Percentiles rank a stretch among this genome's conserved stretches.
Conservation (phyloP, 73 alveolate genomes). For the Paramecium primaurelia region DNA sequence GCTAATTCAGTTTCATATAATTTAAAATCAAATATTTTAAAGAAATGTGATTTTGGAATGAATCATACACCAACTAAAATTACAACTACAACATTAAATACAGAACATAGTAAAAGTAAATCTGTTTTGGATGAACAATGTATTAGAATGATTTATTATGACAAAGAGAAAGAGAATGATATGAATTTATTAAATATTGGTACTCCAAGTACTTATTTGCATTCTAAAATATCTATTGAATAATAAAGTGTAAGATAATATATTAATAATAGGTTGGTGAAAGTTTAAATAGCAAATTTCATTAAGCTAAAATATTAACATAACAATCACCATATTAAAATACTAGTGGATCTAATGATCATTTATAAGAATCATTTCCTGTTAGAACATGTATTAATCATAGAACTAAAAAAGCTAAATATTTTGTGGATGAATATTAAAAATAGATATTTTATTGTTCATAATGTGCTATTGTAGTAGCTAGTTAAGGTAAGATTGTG, state of each 20-base stretch:
- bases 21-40: neutral
- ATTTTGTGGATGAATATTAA: neutral
- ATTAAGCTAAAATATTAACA: neutral
- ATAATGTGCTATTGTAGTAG: neutral
- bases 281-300: neutral
- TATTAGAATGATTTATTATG: neutral
- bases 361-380: constrained; percentile 37
- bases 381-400: neutral
- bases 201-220: constrained; percentile 16
- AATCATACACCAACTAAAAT: constrained; percentile 16
- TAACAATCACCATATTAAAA: neutral
- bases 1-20: constrained; percentile 23
- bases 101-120: constrained; percentile 49
- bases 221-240: neutral
- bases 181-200: neutral
- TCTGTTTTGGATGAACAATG: constrained; percentile 12
- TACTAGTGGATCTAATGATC: neutral
- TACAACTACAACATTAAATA: neutral
- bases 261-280: constrained; percentile 12
- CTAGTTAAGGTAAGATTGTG: neutral
- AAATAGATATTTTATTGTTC: neutral
- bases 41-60: neutral
- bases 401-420: constrained; percentile 36
- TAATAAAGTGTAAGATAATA: neutral
- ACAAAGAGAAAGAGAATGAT: constrained; percentile 31